phyloP scores from a whole-genome alignment of 1,139 yeast genomes.

The Trichomonascaceae sp. region DNA sequence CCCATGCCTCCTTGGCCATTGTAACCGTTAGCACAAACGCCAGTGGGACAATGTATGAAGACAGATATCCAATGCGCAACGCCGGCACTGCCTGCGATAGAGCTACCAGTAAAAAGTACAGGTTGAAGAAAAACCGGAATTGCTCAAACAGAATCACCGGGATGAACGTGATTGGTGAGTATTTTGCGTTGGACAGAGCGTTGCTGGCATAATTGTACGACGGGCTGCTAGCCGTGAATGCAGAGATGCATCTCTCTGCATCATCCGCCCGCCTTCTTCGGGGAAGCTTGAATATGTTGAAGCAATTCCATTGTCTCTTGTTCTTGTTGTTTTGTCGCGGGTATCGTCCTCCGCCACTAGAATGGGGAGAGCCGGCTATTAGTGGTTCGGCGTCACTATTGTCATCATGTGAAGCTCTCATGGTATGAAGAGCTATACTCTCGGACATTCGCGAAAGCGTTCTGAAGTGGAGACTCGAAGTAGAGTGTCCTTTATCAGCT shows the following conservation, averaged over 20 bases:
- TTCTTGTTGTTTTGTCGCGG: no score
- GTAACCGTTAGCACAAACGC: conserved; percentile 88
- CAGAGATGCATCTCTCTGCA: conserved; percentile 1
- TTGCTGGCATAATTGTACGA: conserved; percentile 46
- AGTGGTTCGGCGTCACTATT: not conserved
- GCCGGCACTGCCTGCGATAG: conserved; percentile 89
- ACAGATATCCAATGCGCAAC: conserved; percentile 80
- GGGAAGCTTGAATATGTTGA: no score
- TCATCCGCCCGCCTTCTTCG: no score
- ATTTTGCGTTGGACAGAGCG: conserved; percentile 88
- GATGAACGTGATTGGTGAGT: conserved; percentile 74
- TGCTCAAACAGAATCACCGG: conserved; percentile 89
- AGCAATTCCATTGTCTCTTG: no score
- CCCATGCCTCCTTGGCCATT: conserved; percentile 91
- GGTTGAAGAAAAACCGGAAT: conserved; percentile 90
- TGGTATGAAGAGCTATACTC: not conserved
- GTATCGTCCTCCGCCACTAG: no score
- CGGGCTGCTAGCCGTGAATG: conserved; percentile 7
- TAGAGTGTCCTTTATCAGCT: no score
- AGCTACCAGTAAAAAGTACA: conserved; percentile 86
- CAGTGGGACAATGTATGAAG: conserved; percentile 86
- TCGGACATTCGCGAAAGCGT: not conserved
- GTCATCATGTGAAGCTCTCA: not conserved
- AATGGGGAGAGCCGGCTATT: no score
- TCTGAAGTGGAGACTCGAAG: no score